Evolutionary conservation across 768 basidiomycete species (phyloP), one percentile per base, ranked within the genome.

Genomic region (Pleurotus djamor): DNA sequence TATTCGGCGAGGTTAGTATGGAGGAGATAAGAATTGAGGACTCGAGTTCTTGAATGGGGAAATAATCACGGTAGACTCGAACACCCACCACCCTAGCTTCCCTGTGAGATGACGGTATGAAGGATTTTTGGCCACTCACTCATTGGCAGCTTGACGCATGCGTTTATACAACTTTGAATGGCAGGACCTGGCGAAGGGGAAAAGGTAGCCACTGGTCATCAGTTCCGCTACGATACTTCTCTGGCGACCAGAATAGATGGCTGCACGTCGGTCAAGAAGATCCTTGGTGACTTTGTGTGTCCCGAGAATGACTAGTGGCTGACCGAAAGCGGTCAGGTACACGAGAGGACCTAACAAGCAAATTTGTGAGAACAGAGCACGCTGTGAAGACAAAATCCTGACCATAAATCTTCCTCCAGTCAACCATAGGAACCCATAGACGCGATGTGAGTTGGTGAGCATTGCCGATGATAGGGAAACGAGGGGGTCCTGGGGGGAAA

Each of bases 111-210:
- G 17, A n/a, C 10, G 4, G 41, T 43, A n/a, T 9, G 9, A n/a
- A 10, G 41, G 41, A n/a, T n/a, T n/a, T 10, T 10, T 9, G 41
- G 21, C n/a, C 17, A 47, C 12, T 14, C 17, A 47, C 36, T 73
- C 70, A 55, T 74, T 68, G 3, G 67, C 64, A 1, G 69, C 67
- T 12, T 68, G 63, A 14, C 71, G 68, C 65, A 69, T 64, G 33
- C 67, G 62, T 16, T 68, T 64, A 71, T 70, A 74, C 21, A 17
- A 17, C 16, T 7, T 47, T 17, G n/a, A n/a, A 12, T n/a, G 13
- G 16, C 10, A 7, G 45, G 10, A 47, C 17, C 21, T 28, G 21
- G 21, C 21, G 21, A 47, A 14, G 7, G 45, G 12, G 14, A 47
- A 7, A 17, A 10, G 17, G n/a, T 10, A n/a, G 9, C 38, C 38